These are phyloP conservation scores for Taphrina betulina DNA, from an alignment of 1,139 yeast species.

Conservation along the genomic window DNA sequence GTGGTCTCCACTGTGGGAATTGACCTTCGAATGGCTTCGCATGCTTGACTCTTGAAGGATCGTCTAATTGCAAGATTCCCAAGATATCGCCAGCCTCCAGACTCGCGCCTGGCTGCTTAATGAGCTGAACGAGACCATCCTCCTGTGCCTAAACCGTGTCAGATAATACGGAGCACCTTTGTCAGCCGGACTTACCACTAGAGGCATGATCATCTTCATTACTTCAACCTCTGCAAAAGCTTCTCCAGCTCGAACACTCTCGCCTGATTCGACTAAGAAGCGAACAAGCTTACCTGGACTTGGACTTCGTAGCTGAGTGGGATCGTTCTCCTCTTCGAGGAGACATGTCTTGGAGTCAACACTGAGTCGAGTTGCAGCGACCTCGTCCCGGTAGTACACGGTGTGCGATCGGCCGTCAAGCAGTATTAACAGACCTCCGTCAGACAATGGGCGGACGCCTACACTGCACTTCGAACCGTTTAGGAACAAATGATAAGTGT, in stretches of 20 bases:
- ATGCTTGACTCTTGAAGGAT: conserved; percentile 94
- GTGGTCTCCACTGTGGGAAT: conserved; percentile 82
- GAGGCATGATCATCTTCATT: conserved; percentile 77
- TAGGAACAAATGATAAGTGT: conserved; percentile 80
- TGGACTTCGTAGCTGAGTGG: conserved; percentile 96
- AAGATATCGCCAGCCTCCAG: conserved; percentile 94
- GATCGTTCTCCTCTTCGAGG: conserved; percentile 92
- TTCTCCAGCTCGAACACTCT: conserved; percentile 86
- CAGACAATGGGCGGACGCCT: conserved; percentile 81
- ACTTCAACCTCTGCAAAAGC: conserved; percentile 98
- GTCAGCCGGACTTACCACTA: conserved; percentile 25
- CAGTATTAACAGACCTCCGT: conserved; percentile 88
- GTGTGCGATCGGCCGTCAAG: conserved; percentile 92
- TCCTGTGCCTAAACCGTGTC: conserved; percentile 85
- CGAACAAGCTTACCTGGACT: conserved; percentile 97
- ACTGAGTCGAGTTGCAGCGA: conserved; percentile 90
- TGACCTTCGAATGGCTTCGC: conserved; percentile 95
- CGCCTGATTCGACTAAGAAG: conserved; percentile 92
- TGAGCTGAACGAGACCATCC: conserved; percentile 85
- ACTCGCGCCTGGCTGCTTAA: conserved; percentile 98
- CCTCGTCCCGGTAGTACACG: conserved; percentile 97
- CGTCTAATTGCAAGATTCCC: conserved; percentile 91
- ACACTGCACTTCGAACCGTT: conserved; percentile 90
- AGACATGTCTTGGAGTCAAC: conserved; percentile 94
- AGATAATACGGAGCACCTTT: background rate